These are phyloP conservation scores for Cucurbita argyrosperma DNA, from an alignment of 306 rosid species.

Conservation along the genomic window DNA sequence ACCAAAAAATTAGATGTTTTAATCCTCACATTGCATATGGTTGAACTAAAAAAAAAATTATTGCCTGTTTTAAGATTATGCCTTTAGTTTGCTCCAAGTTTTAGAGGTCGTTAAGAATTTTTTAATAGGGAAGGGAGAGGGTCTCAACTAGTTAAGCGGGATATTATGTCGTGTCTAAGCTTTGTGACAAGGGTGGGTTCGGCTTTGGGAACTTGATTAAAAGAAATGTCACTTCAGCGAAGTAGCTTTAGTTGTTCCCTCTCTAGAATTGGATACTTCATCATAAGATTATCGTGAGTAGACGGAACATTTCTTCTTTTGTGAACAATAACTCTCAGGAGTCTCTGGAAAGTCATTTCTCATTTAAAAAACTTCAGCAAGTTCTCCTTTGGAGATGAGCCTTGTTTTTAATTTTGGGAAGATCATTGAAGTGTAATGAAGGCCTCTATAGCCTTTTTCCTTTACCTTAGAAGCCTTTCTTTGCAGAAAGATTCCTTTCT, in stretches of 20 bases:
- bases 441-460: background rate
- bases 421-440: background rate
- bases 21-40: background rate
- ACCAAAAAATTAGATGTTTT: background rate
- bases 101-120: background rate
- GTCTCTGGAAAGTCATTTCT: background rate
- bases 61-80: background rate
- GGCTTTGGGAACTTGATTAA: background rate
- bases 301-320: background rate
- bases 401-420: background rate
- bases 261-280: background rate
- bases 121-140: background rate
- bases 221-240: background rate
- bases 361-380: background rate
- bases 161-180: background rate
- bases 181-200: background rate
- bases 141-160: background rate
- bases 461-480: background rate
- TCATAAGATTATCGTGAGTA: background rate
- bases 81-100: background rate
- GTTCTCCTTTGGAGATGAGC: background rate
- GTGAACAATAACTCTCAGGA: background rate
- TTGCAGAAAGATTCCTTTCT: background rate
- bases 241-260: background rate
- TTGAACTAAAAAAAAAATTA: background rate